Percentiles rank a stretch among this genome's conserved stretches.
phyloP scores from a whole-genome alignment of 2,329 filamentous ascomycete species.

The Neonectria neomacrospora region DNA sequence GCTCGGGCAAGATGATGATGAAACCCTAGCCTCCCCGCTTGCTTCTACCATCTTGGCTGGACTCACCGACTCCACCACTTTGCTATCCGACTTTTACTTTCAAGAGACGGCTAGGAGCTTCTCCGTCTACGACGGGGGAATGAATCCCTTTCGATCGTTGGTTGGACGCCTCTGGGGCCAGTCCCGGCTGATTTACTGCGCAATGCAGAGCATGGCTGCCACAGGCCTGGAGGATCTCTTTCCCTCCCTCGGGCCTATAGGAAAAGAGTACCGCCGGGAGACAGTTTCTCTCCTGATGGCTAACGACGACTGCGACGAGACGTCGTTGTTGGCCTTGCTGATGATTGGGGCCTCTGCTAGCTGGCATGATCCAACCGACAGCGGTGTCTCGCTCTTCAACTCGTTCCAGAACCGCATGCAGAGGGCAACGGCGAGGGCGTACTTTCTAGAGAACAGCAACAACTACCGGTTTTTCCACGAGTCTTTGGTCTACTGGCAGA shows the following conservation, averaged over 20 bases:
- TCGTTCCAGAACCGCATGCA: conserved; percentile 28
- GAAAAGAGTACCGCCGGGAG: conserved; percentile 22
- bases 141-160: conserved; percentile 28
- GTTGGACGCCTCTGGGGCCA: conserved; percentile 26
- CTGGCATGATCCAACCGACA: conserved; percentile 27
- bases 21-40: neutral
- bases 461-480: conserved; percentile 30
- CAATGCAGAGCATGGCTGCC: conserved; percentile 31
- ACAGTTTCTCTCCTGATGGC: conserved; percentile 20
- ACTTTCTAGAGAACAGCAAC: conserved; percentile 13
- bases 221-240: conserved; percentile 23
- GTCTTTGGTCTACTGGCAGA: conserved; percentile 29
- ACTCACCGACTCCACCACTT: conserved; percentile 17
- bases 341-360: conserved; percentile 29
- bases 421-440: conserved; percentile 8
- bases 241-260: conserved; percentile 21
- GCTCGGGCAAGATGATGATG: neutral
- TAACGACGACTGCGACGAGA: conserved; percentile 17
- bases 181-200: conserved; percentile 25
- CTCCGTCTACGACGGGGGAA: conserved; percentile 26
- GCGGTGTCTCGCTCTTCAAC: conserved; percentile 29
- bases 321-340: conserved; percentile 29
- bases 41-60: neutral
- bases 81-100: conserved; percentile 30
- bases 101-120: conserved; percentile 27